Evolutionary conservation across 2,329 filamentous ascomycete species (phyloP).

Genomic region (Ascocoryne sarcoides): DNA sequence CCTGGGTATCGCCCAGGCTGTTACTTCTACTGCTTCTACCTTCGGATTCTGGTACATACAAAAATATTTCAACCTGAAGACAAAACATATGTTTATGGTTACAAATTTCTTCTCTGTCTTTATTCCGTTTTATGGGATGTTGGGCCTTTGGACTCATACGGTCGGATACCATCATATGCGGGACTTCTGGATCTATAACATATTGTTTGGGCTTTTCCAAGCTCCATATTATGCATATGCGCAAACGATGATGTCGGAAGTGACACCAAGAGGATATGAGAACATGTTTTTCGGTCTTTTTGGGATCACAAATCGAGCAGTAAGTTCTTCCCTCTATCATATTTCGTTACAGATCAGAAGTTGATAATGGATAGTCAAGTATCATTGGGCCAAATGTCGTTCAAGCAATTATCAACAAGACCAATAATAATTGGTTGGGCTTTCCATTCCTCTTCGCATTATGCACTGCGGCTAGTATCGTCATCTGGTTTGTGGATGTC

Average conservation of each 20-base stretch:
- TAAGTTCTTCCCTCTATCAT: slow-evolving; percentile 17
- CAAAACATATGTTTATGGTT: slow-evolving; percentile 34
- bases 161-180: slow-evolving; percentile 33
- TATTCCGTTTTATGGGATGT: slow-evolving; percentile 35
- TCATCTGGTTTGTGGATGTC: slow-evolving; percentile 33
- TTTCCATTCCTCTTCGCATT: slow-evolving; percentile 35
- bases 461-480: slow-evolving; percentile 30
- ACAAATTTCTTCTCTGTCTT: slow-evolving; percentile 34
- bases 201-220: slow-evolving; percentile 34
- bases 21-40: slow-evolving; percentile 31
- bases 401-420: slow-evolving; percentile 35
- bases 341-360: neutral
- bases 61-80: slow-evolving; percentile 32
- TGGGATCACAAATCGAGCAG: slow-evolving; percentile 35
- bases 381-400: slow-evolving; percentile 36
- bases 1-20: slow-evolving; percentile 32
- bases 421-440: slow-evolving; percentile 35
- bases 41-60: slow-evolving; percentile 36
- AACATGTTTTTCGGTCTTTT: slow-evolving; percentile 38
- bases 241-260: slow-evolving; percentile 37
- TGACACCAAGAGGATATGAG: slow-evolving; percentile 34
- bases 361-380: slow-evolving; percentile 29
- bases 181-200: slow-evolving; percentile 36
- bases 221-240: slow-evolving; percentile 36
- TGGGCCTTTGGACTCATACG: slow-evolving; percentile 32